Conservation (phyloP, 1,139 yeast genomes). For the Suhomyces taliae region DNA sequence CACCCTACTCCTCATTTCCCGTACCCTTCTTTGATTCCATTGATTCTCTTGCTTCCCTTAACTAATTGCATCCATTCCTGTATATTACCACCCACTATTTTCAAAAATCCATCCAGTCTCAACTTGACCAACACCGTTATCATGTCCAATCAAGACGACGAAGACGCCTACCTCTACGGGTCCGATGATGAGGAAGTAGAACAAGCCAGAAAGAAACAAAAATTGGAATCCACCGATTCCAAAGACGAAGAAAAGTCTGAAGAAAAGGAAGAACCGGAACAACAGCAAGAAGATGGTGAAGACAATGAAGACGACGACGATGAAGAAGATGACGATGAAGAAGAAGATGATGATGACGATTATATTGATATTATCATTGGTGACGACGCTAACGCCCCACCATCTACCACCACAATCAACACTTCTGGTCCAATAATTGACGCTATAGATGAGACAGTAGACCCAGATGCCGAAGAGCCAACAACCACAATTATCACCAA, state of each 20-base stretch:
- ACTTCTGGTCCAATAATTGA: slow-evolving; percentile 25
- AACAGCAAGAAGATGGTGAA: slow-evolving; percentile 5
- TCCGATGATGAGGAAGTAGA: slow-evolving; percentile 49
- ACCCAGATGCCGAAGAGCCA: slow-evolving; percentile 30
- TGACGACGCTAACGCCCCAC: slow-evolving; percentile 29
- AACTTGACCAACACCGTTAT: not conserved
- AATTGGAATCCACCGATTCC: slow-evolving; percentile 5
- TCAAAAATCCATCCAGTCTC: not conserved
- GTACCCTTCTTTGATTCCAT: no score
- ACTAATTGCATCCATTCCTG: not conserved
- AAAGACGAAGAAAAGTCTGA: slow-evolving; percentile 14
- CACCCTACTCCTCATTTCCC: no score
- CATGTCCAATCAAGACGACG: slow-evolving; percentile 53
- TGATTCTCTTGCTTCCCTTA: not conserved
- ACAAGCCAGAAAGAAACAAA: slow-evolving; percentile 22
- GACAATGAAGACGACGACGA: slow-evolving; percentile 14
- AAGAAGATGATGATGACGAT: slow-evolving; percentile 38
- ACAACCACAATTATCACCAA: slow-evolving; percentile 37
- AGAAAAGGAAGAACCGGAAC: slow-evolving; percentile 16
- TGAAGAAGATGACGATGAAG: slow-evolving; percentile 18
- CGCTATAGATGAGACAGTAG: slow-evolving; percentile 13
- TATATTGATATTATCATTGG: slow-evolving; percentile 47
- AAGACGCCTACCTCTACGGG: slow-evolving; percentile 84
- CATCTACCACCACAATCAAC: slow-evolving; percentile 17
- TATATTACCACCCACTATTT: not conserved